Conservation (phyloP, 1,284 basidiomycete genomes). For the Trichosporon sp. region DNA sequence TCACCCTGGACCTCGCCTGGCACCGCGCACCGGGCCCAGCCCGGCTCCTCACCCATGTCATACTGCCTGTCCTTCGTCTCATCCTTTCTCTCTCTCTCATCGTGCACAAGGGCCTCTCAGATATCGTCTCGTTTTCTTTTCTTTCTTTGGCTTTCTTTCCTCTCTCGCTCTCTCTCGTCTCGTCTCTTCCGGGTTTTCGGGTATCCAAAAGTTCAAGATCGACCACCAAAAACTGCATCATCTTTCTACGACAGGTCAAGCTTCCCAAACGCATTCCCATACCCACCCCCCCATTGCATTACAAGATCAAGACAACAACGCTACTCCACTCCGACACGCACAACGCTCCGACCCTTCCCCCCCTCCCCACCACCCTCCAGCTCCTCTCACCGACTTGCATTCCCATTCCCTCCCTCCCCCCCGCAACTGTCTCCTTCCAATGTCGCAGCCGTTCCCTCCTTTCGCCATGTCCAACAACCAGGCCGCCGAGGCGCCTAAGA, state of each 20-base stretch:
- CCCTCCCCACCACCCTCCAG: neutral
- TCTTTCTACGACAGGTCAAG: neutral
- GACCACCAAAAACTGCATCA: conserved; percentile 5
- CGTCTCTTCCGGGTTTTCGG: conserved; percentile 2
- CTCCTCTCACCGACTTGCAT: neutral
- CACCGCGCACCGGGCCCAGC: neutral
- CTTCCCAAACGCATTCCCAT: neutral
- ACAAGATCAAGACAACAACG: neutral
- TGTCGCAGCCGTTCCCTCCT: conserved; percentile 8
- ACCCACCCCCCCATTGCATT: neutral
- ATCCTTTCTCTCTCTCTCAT: neutral
- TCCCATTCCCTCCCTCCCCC: too few species aligned
- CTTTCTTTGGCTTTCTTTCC: neutral
- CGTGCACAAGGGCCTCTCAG: neutral
- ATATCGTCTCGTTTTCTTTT: conserved; percentile 5
- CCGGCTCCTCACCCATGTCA: neutral
- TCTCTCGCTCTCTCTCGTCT: conserved; percentile 6
- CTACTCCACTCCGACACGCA: neutral
- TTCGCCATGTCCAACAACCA: neutral
- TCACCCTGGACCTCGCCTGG: neutral
- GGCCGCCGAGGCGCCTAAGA: conserved; percentile 40
- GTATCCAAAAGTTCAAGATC: conserved; percentile 4
- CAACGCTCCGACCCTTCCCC: neutral
- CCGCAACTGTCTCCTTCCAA: neutral
- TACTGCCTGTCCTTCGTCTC: neutral